phyloP scores from a whole-genome alignment of 2,329 filamentous ascomycete species.

The Ophiosphaerella herpotricha region DNA sequence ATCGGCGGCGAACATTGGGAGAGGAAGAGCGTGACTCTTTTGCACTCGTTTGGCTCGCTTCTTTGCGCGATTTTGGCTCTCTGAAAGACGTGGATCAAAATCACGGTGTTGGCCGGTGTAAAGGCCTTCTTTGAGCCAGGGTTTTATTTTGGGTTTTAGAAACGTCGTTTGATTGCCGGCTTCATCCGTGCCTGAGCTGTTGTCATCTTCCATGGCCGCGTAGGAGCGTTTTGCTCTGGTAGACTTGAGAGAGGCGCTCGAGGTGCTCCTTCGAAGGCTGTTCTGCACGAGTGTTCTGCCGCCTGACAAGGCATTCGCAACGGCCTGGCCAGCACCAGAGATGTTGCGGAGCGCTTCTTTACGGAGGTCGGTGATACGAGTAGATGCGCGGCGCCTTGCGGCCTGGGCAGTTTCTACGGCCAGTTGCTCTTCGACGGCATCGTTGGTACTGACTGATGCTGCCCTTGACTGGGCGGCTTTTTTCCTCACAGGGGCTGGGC shows the following conservation, averaged over 20 bases:
- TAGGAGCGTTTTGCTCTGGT: slow-evolving; percentile 28
- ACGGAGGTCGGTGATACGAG: slow-evolving; percentile 39
- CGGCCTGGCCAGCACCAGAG: slow-evolving; percentile 31
- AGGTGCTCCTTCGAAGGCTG: slow-evolving; percentile 33
- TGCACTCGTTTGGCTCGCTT: slow-evolving; percentile 40
- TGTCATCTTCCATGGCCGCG: slow-evolving; percentile 22
- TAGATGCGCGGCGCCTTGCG: slow-evolving; percentile 38
- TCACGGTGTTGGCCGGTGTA: slow-evolving; percentile 77
- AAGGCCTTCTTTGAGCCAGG: slow-evolving; percentile 80
- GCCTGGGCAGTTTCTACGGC: slow-evolving; percentile 38
- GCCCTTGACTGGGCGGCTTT: slow-evolving; percentile 16
- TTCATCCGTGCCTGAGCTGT: slow-evolving; percentile 14
- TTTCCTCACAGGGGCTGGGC: slow-evolving; percentile 26
- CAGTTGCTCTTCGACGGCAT: slow-evolving; percentile 39
- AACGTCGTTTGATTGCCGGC: slow-evolving; percentile 24
- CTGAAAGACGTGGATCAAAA: slow-evolving; percentile 51
- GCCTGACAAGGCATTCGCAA: slow-evolving; percentile 40
- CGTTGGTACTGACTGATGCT: slow-evolving; percentile 17
- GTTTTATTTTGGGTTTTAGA: slow-evolving; percentile 61
- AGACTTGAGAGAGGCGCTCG: slow-evolving; percentile 28
- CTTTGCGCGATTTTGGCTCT: slow-evolving; percentile 50
- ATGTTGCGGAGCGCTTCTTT: slow-evolving; percentile 40
- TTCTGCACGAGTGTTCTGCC: slow-evolving; percentile 43
- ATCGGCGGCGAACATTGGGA: slow-evolving; percentile 79
- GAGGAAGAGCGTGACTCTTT: slow-evolving; percentile 66